Conservation (phyloP, 2,329 filamentous ascomycete genomes). For the Cladophialophora immunda region DNA sequence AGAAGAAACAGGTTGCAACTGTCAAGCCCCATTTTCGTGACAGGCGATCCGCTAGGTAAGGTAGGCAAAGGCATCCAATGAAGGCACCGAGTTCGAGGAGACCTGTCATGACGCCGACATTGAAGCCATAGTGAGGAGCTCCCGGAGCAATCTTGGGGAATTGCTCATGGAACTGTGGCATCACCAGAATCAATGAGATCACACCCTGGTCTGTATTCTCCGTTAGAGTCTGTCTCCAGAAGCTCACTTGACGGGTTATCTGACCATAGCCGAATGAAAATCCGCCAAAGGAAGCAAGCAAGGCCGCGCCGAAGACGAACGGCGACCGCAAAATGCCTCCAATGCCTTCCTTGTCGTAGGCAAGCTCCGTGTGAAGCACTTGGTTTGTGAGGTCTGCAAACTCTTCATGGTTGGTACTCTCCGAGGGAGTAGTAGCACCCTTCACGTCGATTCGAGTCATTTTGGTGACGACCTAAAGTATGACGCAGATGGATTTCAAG, state of each 20-base stretch:
- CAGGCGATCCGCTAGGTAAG: slow-evolving; percentile 50
- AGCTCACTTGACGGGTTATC: too few species aligned
- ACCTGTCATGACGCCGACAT: slow-evolving; percentile 52
- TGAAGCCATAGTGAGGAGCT: slow-evolving; percentile 40
- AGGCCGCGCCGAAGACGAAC: slow-evolving; percentile 54
- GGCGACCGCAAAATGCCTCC: slow-evolving; percentile 47
- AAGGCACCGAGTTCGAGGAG: slow-evolving; percentile 54
- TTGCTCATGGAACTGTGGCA: slow-evolving; percentile 54
- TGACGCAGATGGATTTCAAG: background rate
- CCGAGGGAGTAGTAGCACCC: background rate
- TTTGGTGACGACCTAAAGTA: background rate
- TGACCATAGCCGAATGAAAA: slow-evolving; percentile 52
- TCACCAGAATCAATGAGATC: slow-evolving; percentile 55
- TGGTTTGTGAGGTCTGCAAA: background rate
- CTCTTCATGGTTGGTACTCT: background rate
- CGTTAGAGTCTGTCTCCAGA: background rate
- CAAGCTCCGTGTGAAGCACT: background rate
- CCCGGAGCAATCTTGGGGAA: slow-evolving; percentile 49
- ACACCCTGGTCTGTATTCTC: slow-evolving; percentile 50
- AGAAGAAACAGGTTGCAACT: slow-evolving; percentile 52
- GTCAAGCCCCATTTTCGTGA: slow-evolving; percentile 56
- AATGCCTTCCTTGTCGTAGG: background rate
- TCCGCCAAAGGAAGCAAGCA: slow-evolving; percentile 54
- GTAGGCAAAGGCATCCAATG: slow-evolving; percentile 51
- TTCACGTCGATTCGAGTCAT: background rate